Evolutionary conservation across 192 early-diverging fungal species (phyloP).

Genomic region (Piromyces sp.): DNA sequence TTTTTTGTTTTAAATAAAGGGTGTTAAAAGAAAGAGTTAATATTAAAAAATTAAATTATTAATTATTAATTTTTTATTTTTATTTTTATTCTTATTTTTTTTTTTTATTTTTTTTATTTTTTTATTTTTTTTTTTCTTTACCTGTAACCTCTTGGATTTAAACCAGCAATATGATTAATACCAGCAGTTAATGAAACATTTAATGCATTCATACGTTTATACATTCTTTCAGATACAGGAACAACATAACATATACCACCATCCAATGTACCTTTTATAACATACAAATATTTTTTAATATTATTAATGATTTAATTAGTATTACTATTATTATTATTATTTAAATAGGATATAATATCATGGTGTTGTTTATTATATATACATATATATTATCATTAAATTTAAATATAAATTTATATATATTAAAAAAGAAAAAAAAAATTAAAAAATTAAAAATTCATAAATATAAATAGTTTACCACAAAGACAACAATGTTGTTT

Average conservation of each 20-base stretch:
- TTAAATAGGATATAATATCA: too few relatives aligned
- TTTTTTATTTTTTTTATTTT: too few relatives aligned
- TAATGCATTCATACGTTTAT: conserved; percentile 70
- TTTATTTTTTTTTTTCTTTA: conserved; percentile 2
- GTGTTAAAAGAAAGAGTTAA: too few relatives aligned
- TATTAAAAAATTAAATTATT: too few relatives aligned
- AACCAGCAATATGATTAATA: conserved; percentile 62
- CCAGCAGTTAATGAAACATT: conserved; percentile 70
- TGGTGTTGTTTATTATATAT: too few relatives aligned
- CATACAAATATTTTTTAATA: conserved; percentile 8
- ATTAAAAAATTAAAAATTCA: conserved; percentile 8
- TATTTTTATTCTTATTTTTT: conserved; percentile 23
- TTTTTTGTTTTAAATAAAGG: too few relatives aligned
- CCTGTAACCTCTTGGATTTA: conserved; percentile 84
- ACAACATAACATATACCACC: conserved; percentile 47
- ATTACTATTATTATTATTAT: too few relatives aligned
- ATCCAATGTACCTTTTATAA: conserved; percentile 43
- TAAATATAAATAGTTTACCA: too few relatives aligned
- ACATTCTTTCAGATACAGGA: conserved; percentile 78
- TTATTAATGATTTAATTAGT: too few relatives aligned
- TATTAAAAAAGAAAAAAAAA: conserved; percentile 1
- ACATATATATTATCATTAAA: too few relatives aligned
- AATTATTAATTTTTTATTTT: too few relatives aligned
- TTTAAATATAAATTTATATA: conserved; percentile 9
- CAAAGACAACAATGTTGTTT: neutral